A percentile compares a stretch with the other conserved stretches of the same genome.
phyloP scores from a whole-genome alignment of 169 alveolate genomes.

The Eimeria sp. region DNA sequence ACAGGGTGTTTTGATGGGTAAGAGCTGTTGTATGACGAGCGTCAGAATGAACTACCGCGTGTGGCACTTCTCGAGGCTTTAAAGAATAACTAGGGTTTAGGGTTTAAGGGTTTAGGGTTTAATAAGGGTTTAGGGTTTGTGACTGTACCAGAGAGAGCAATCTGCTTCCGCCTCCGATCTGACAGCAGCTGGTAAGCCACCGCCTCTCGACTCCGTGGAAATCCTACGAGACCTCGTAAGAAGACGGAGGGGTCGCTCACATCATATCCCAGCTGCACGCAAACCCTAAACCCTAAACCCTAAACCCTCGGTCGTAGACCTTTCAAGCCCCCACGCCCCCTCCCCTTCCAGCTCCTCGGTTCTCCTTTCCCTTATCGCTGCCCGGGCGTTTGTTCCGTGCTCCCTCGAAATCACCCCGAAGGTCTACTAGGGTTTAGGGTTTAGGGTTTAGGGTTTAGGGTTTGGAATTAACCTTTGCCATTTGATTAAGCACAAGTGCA shows the following conservation, averaged over 20 bases:
- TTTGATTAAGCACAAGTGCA: constrained; percentile 51
- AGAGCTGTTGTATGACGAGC: background rate
- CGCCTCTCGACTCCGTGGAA: constrained; percentile 75
- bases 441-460: too few species aligned
- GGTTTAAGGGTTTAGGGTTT: constrained; percentile 14
- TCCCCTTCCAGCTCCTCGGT: background rate
- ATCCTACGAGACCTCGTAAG: constrained; percentile 10
- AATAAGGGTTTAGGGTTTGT: constrained; percentile 19
- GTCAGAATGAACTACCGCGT: too few species aligned
- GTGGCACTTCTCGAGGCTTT: background rate
- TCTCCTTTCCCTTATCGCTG: background rate
- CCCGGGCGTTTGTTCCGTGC: background rate
- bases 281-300: constrained; percentile 56
- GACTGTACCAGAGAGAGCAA: constrained; percentile 71
- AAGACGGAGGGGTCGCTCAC: constrained; percentile 59
- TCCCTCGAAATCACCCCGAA: background rate
- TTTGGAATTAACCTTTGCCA: constrained; percentile 17
- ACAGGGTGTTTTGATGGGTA: background rate
- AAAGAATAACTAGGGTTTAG: background rate
- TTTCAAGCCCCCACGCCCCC: background rate
- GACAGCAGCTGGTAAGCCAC: constrained; percentile 83
- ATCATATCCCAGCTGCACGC: constrained; percentile 79
- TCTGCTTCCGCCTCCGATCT: constrained; percentile 72
- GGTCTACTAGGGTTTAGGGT: constrained; percentile 8
- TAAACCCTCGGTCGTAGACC: background rate